phyloP scores from a whole-genome alignment of 495 filamentous ascomycete genomes.

The Penicillium bialowiezense region DNA sequence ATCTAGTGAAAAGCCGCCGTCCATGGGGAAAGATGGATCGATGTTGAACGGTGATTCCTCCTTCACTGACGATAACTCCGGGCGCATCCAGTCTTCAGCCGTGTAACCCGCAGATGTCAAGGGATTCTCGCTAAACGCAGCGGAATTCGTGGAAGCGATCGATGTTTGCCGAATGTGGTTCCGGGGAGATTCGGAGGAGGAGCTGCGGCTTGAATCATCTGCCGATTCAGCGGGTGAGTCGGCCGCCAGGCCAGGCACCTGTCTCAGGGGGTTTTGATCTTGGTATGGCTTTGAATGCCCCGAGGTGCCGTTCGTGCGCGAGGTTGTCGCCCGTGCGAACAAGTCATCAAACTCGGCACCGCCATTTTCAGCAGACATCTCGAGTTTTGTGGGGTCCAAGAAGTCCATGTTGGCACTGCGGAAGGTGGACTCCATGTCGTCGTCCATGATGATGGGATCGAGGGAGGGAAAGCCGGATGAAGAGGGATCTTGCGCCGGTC shows the following conservation, averaged over 20 bases:
- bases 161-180: slow-evolving; percentile 40
- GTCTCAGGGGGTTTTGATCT: slow-evolving; percentile 35
- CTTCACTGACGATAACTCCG: slow-evolving; percentile 38
- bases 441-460: slow-evolving; percentile 47
- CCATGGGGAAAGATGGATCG: slow-evolving; percentile 35
- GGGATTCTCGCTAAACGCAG: slow-evolving; percentile 39
- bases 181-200: slow-evolving; percentile 43
- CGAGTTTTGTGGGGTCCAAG: slow-evolving; percentile 34
- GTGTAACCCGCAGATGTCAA: slow-evolving; percentile 33
- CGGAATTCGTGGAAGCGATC: slow-evolving; percentile 40
- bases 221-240: slow-evolving; percentile 45
- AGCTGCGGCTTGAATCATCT: slow-evolving; percentile 43
- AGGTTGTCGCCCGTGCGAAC: slow-evolving; percentile 33
- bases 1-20: slow-evolving; percentile 30
- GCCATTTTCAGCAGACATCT: slow-evolving; percentile 35
- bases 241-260: slow-evolving; percentile 30
- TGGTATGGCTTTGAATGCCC: slow-evolving; percentile 32
- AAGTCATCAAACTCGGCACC: slow-evolving; percentile 46
- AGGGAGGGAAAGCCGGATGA: slow-evolving; percentile 41
- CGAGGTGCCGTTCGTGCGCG: slow-evolving; percentile 26
- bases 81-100: slow-evolving; percentile 42
- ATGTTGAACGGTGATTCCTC: slow-evolving; percentile 41
- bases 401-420: slow-evolving; percentile 44
- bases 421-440: slow-evolving; percentile 45
- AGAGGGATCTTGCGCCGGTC: slow-evolving; percentile 36